phyloP scores from a whole-genome alignment of 805 yeast species.

The Schwanniomyces pseudopolymorphus region DNA sequence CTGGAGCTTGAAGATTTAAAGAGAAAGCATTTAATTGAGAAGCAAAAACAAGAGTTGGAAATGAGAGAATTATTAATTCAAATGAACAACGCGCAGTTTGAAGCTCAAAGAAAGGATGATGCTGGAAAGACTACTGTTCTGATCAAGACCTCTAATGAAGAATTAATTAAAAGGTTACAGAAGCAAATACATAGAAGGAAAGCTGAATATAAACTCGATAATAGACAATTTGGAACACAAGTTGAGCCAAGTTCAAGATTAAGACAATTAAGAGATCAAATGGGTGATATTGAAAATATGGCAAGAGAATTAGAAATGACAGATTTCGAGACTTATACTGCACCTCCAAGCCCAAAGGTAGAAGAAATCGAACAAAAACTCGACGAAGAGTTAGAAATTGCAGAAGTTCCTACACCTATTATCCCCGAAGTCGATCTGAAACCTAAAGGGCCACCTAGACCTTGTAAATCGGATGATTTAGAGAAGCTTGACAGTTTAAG shows the following conservation, averaged over 20 bases:
- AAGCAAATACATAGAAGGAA: conserved; percentile 47
- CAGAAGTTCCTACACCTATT: conserved; percentile 15
- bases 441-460: conserved; percentile 35
- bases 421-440: not conserved
- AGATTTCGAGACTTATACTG: conserved; percentile 56
- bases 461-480: conserved; percentile 50
- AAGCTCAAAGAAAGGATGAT: conserved; percentile 26
- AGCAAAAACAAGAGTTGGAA: conserved; percentile 74
- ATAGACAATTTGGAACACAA: conserved; percentile 46
- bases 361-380: conserved; percentile 9
- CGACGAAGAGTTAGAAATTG: conserved; percentile 14
- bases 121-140: conserved; percentile 37
- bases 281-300: conserved; percentile 81
- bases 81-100: conserved; percentile 49
- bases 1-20: conserved; percentile 64
- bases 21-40: conserved; percentile 57
- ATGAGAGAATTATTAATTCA: conserved; percentile 70
- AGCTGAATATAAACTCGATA: conserved; percentile 47
- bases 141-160: conserved; percentile 32
- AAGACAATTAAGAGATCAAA: conserved; percentile 71
- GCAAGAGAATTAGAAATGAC: conserved; percentile 86
- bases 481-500: conserved; percentile 56
- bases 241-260: conserved; percentile 78
- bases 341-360: conserved; percentile 5
- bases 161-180: conserved; percentile 42